phyloP scores from a whole-genome alignment of 768 basidiomycete species.

The Lactarius evosmus region DNA sequence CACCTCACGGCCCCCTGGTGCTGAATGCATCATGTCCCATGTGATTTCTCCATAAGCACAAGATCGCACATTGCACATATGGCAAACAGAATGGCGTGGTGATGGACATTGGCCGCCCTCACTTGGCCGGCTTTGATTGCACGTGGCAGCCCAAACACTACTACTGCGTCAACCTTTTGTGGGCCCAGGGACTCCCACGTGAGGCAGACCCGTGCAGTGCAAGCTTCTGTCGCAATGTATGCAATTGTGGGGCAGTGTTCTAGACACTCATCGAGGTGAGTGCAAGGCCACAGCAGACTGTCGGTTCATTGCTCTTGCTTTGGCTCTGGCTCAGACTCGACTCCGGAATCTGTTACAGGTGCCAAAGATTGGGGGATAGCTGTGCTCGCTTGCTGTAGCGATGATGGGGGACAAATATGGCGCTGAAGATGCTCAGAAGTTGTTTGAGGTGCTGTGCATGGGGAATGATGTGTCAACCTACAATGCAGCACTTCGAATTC shows the following conservation, averaged over 20 bases:
- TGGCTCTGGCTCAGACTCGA: too few species aligned
- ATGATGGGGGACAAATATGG: slow-evolving; percentile 47
- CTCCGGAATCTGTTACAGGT: too few species aligned
- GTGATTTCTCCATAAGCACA: slow-evolving; percentile 26
- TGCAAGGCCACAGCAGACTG: background rate
- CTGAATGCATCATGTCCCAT: slow-evolving; percentile 13
- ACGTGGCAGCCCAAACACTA: slow-evolving; percentile 19
- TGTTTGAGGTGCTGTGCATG: slow-evolving; percentile 49
- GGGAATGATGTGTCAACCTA: slow-evolving; percentile 43
- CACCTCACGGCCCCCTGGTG: too few species aligned
- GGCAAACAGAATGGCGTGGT: slow-evolving; percentile 18
- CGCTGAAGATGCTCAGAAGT: slow-evolving; percentile 46
- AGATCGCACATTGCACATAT: slow-evolving; percentile 14
- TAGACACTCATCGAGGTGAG: slow-evolving; percentile 5
- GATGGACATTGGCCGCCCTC: slow-evolving; percentile 24
- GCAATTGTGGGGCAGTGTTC: slow-evolving; percentile 20
- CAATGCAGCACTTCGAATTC: slow-evolving; percentile 29
- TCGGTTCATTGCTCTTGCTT: too few species aligned
- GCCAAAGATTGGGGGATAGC: slow-evolving; percentile 33
- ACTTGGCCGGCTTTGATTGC: slow-evolving; percentile 16
- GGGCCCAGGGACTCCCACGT: slow-evolving; percentile 12
- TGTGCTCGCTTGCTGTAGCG: slow-evolving; percentile 44
- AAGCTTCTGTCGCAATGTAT: slow-evolving; percentile 18
- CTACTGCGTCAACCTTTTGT: slow-evolving; percentile 24
- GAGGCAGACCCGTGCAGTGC: slow-evolving; percentile 14